Base-by-base conservation (phyloP, 371 early-diverging fungal species). In the Actinomortierella ambigua region DNA sequence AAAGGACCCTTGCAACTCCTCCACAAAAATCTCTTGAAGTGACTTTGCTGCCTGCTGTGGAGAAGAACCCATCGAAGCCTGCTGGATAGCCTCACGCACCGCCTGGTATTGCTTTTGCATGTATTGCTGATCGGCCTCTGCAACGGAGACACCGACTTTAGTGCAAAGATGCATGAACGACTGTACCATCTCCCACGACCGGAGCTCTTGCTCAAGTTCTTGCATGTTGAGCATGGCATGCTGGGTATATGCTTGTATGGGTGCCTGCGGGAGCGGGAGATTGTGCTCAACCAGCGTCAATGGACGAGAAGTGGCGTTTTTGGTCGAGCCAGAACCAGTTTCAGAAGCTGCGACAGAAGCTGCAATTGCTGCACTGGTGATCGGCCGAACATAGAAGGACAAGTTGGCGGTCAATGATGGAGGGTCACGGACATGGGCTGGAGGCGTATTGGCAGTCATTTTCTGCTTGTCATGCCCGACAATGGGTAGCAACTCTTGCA, bases 131-230 rank as follows among this genome's bases (percentile, higher is more conserved):
- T 73, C 67, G 3, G 41, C 27, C 8, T 59, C 57, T 40, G 61
- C 67, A n/a, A 73, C 61, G 0, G 67, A 18, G 1, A 73, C 58
- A 14, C 63, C 75, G 13, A 73, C 66, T 57, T 73, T 73, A n/a
- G 54, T 50, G 34, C 75, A 73, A 18, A 73, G 64, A 11, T 66
- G 64, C 51, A 73, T 7, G 27, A 73, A 73, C 1, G 75, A 73
- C 53, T 63, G 75, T 0, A 73, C 68, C 68, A 63, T 73, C 42
- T 63, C 53, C 75, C 75, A 73, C 15, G 75, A 65, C 24, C 57
- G 59, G 58, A 63, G 40, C 23, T 73, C 75, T 14, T 53, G 75
- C 20, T 73, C 68, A 3, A 73, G 50, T 5, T 29, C 48, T 6
- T 27, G 26, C 23, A 34, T 34, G 34, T 34, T 34, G 34, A 34